Evolutionary conservation across 768 basidiomycete genomes (phyloP).

Genomic region (Auriscalpium orientale): DNA sequence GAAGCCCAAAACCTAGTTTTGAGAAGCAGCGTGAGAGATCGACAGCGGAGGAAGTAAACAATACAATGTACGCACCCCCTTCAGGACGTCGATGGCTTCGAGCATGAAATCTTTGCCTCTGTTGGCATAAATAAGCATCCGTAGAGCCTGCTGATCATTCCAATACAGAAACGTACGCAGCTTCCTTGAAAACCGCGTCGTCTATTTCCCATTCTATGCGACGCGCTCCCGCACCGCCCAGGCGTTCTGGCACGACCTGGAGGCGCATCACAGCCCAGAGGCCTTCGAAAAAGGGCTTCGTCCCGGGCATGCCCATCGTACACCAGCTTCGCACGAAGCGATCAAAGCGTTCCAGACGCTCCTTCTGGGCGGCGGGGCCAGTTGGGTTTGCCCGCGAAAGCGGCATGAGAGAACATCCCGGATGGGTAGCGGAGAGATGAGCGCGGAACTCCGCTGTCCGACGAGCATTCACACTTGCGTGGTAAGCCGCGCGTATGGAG

Average conservation of each 20-base stretch:
- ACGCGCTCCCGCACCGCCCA: slow-evolving; percentile 71
- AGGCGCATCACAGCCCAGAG: slow-evolving; percentile 75
- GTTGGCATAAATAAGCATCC: slow-evolving; percentile 16
- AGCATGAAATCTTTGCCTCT: slow-evolving; percentile 94
- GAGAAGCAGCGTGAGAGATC: slow-evolving; percentile 6
- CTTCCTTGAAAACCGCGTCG: slow-evolving; percentile 90
- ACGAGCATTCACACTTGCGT: slow-evolving; percentile 69
- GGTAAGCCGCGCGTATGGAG: slow-evolving; percentile 78
- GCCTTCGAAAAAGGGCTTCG: slow-evolving; percentile 78
- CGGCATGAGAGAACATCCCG: slow-evolving; percentile 74
- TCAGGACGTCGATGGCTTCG: slow-evolving; percentile 82
- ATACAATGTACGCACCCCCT: slow-evolving; percentile 61
- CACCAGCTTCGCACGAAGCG: slow-evolving; percentile 80
- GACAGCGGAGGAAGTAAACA: slow-evolving; percentile 19
- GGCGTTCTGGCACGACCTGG: slow-evolving; percentile 69
- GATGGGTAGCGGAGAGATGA: slow-evolving; percentile 67
- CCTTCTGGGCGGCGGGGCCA: slow-evolving; percentile 60
- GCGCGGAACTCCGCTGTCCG: slow-evolving; percentile 82
- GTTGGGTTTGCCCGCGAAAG: slow-evolving; percentile 61
- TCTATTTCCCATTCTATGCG: slow-evolving; percentile 87
- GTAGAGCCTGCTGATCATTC: slow-evolving; percentile 11
- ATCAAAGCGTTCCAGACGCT: slow-evolving; percentile 69
- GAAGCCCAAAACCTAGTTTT: slow-evolving; percentile 55
- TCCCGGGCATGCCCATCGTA: slow-evolving; percentile 80
- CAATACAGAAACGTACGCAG: slow-evolving; percentile 58